A percentile compares a stretch with the other conserved stretches of the same genome.
phyloP scores from a whole-genome alignment of 2,329 filamentous ascomycete species.

The Orbilia javanica region DNA sequence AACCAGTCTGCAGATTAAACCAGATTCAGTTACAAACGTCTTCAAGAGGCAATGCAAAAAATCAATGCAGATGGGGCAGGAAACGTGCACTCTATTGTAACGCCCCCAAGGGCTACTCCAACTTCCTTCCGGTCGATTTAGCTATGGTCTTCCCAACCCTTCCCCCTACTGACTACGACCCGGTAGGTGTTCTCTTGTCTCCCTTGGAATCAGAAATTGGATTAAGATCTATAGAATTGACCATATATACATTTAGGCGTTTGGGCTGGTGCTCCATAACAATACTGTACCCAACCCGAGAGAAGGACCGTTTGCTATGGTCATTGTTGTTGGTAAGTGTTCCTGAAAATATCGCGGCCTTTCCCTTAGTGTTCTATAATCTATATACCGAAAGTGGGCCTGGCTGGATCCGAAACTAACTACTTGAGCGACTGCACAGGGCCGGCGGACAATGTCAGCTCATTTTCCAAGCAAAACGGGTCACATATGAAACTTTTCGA shows the following conservation, averaged over 20 bases:
- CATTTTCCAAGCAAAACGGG: slow-evolving; percentile 66
- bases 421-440: slow-evolving; percentile 25
- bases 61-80: slow-evolving; percentile 60
- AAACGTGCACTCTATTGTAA: slow-evolving; percentile 64
- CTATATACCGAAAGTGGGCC: background rate
- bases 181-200: slow-evolving; percentile 20
- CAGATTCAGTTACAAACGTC: slow-evolving; percentile 62
- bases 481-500: slow-evolving; percentile 67
- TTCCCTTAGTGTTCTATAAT: too few species aligned
- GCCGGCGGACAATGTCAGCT: slow-evolving; percentile 64
- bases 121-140: slow-evolving; percentile 65
- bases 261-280: slow-evolving; percentile 50
- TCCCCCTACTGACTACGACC: slow-evolving; percentile 62
- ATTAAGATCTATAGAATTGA: slow-evolving; percentile 17
- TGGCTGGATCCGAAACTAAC: slow-evolving; percentile 31
- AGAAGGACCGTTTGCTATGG: slow-evolving; percentile 45
- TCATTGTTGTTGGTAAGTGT: slow-evolving; percentile 45
- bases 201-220: slow-evolving; percentile 10
- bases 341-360: too few species aligned
- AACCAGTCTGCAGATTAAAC: slow-evolving; percentile 63
- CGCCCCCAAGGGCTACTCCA: slow-evolving; percentile 60
- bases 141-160: slow-evolving; percentile 64
- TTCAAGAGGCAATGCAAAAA: slow-evolving; percentile 62
- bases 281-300: slow-evolving; percentile 32
- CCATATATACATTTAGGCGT: slow-evolving; percentile 35